phyloP scores from a whole-genome alignment of 2,329 filamentous ascomycete species.

The Aureobasidium leucospermi region DNA sequence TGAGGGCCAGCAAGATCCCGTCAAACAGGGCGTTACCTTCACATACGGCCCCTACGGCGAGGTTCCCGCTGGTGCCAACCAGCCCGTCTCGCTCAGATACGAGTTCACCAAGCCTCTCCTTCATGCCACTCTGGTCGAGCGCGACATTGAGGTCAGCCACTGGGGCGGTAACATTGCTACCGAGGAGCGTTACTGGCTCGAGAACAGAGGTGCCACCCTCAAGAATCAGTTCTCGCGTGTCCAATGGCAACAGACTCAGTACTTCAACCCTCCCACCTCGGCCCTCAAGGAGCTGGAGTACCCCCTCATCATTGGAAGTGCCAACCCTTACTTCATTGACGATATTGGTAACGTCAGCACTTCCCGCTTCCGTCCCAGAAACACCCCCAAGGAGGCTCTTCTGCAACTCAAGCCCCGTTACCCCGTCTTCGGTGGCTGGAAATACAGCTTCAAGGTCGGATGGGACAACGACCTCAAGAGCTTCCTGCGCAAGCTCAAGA shows the following conservation, averaged over 20 bases:
- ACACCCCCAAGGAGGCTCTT: slow-evolving; percentile 55
- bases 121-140: slow-evolving; percentile 70
- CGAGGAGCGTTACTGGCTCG: slow-evolving; percentile 86
- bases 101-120: slow-evolving; percentile 91
- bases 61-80: slow-evolving; percentile 65
- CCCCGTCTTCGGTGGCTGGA: slow-evolving; percentile 96
- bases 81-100: slow-evolving; percentile 74
- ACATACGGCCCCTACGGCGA: slow-evolving; percentile 87
- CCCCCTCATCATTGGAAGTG: slow-evolving; percentile 69
- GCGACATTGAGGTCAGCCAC: slow-evolving; percentile 91
- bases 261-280: slow-evolving; percentile 67
- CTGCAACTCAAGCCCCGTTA: slow-evolving; percentile 91
- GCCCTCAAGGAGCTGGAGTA: slow-evolving; percentile 78
- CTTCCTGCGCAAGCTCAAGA: slow-evolving; percentile 60
- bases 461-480: slow-evolving; percentile 83
- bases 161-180: slow-evolving; percentile 96
- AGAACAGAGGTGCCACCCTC: slow-evolving; percentile 73
- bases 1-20: slow-evolving; percentile 58
- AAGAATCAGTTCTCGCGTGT: slow-evolving; percentile 46
- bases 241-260: slow-evolving; percentile 42
- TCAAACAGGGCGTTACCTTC: slow-evolving; percentile 76
- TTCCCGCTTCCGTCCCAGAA: slow-evolving; percentile 63
- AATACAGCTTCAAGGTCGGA: slow-evolving; percentile 92
- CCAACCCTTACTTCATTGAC: slow-evolving; percentile 89
- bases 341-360: slow-evolving; percentile 97